Conservation (phyloP, 2,329 filamentous ascomycete genomes). For the Ophiosphaerella narmari region DNA sequence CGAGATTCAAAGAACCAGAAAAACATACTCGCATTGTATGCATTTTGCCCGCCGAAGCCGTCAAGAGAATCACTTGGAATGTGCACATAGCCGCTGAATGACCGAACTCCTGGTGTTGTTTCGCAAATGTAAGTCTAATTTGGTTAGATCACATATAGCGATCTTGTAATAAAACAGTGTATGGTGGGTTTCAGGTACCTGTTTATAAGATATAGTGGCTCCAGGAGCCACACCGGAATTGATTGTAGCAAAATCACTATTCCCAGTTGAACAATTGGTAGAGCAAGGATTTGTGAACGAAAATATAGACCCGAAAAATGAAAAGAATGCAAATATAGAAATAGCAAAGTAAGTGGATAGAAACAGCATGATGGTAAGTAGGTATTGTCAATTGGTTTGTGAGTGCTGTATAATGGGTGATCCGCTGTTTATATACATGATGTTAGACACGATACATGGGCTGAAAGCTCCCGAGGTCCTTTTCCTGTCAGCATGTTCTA, state of each 20-base stretch:
- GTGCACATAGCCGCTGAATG: slow-evolving; percentile 62
- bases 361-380: too few relatives aligned
- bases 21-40: slow-evolving; percentile 23
- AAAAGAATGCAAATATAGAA: too few relatives aligned
- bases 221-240: background rate
- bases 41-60: slow-evolving; percentile 3
- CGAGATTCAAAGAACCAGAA: slow-evolving; percentile 29
- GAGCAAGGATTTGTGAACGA: background rate
- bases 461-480: too few relatives aligned
- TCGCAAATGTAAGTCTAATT: slow-evolving; percentile 51
- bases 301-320: too few relatives aligned
- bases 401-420: too few relatives aligned
- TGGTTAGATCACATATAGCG: too few relatives aligned
- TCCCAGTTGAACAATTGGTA: background rate
- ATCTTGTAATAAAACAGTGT: too few relatives aligned
- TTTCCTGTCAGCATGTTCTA: background rate
- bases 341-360: too few relatives aligned
- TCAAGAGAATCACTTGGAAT: slow-evolving; percentile 43
- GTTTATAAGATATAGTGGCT: background rate
- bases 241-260: background rate
- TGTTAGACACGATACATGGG: too few relatives aligned
- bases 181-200: too few relatives aligned
- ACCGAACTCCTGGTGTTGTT: slow-evolving; percentile 55
- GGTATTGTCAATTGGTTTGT: too few relatives aligned
- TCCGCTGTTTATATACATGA: too few relatives aligned